phyloP scores from a whole-genome alignment of 192 early-diverging fungal genomes.

The Backusella circina region DNA sequence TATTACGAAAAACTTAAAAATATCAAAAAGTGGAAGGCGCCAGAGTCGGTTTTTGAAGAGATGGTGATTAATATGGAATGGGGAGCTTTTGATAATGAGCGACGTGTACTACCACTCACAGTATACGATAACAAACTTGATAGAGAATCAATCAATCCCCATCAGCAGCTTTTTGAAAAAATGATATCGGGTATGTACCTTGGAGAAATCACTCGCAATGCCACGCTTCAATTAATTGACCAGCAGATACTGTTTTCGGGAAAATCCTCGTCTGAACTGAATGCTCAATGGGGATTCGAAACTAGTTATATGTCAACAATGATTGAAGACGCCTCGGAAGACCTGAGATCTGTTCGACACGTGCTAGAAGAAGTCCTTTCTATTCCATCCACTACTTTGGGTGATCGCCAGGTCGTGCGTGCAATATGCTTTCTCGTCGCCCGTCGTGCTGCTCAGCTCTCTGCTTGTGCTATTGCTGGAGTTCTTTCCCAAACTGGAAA shows the following conservation, averaged over 20 bases:
- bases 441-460: constrained; percentile 79
- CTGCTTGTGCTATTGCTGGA: constrained; percentile 65
- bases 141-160: constrained; percentile 76
- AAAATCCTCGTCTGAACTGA: constrained; percentile 51
- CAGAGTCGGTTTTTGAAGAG: constrained; percentile 30
- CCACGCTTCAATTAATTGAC: constrained; percentile 74
- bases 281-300: constrained; percentile 74
- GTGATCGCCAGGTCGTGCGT: constrained; percentile 78
- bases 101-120: constrained; percentile 74
- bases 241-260: constrained; percentile 72
- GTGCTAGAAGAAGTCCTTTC: constrained; percentile 69
- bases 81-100: constrained; percentile 86
- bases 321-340: constrained; percentile 62
- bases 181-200: constrained; percentile 94
- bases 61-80: constrained; percentile 96
- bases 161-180: constrained; percentile 87
- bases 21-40: constrained; percentile 41
- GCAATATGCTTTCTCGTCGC: constrained; percentile 75
- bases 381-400: constrained; percentile 62
- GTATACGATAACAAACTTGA: constrained; percentile 83
- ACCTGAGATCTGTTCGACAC: constrained; percentile 54
- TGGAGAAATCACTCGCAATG: constrained; percentile 81
- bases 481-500: constrained; percentile 58
- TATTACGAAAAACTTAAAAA: constrained; percentile 56
- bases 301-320: constrained; percentile 73